Evolutionary conservation across 257 asterid genomes (phyloP), one percentile per base, ranked within the genome.

Genomic region (Misopates orontium): DNA sequence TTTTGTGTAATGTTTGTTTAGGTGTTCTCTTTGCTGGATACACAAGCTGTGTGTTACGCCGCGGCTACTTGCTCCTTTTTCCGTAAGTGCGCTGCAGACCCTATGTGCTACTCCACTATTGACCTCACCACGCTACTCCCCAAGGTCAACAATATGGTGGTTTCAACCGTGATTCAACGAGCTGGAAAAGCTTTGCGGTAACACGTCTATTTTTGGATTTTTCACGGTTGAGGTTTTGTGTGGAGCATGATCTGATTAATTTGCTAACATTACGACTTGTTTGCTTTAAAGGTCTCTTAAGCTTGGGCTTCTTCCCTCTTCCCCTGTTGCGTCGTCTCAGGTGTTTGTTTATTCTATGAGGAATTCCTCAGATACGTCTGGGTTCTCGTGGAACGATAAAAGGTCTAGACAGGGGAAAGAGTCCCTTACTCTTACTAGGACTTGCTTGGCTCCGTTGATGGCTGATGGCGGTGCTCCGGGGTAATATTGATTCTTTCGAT

Each of bases 11-110:
- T 36, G 22, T 73, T 28, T 71, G 60, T 69, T 39, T 82, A 88
- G 98, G 90, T 91, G 39, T 86, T 91, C 62, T 79, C 96, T 53
- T 44, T 82, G 79, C 87, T 91, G 52, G 94, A 88, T 77, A 78
- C 98, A 1, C 86, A 79, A 62, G 86, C 87, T 70, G 72, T 91
- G 50, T 88, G 96, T 68, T 70, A 77, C 71, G 96, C 96, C 1
- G 83, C 95, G n/a, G 90, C 92, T 0, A 57, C 95, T 8, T 88
- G 98, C 73, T 81, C 90, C 17, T 76, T 85, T 67, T 88, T 91
- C 77, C 83, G 77, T 63, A 89, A 87, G 76, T 91, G 95, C 75
- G 91, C 98, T 48, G 84, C 78, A 18, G 95, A 89, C 69, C 88
- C 98, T 15, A 23, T 80, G 66, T 91, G 98, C 80, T 91, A 86